Conservation (phyloP, 2,329 filamentous ascomycete species). For the Beauveria sp. region DNA sequence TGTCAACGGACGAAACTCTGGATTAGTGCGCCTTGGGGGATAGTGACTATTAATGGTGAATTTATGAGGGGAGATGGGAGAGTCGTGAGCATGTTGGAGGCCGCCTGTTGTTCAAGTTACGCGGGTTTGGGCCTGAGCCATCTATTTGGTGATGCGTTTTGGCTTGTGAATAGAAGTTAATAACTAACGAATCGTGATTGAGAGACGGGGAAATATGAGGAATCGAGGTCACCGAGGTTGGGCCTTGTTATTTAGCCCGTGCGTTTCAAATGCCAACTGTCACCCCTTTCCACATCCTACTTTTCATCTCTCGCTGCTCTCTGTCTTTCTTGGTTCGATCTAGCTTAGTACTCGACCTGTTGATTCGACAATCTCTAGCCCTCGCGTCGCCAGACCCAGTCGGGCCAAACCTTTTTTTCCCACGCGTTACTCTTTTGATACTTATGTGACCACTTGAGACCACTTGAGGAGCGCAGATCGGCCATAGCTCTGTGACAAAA, state of each 20-base stretch:
- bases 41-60: too few relatives aligned
- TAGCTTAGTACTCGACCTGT: not conserved
- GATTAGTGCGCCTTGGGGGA: too few relatives aligned
- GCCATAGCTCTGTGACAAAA: not conserved
- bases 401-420: not conserved
- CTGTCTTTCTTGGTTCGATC: not conserved
- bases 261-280: not conserved
- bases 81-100: not conserved
- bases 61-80: not conserved
- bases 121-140: not conserved
- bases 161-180: not conserved
- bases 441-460: too few relatives aligned
- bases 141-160: not conserved
- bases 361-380: not conserved
- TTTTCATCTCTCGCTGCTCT: not conserved
- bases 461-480: not conserved
- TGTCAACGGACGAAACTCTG: too few relatives aligned
- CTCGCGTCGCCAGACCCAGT: not conserved
- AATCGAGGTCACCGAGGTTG: not conserved
- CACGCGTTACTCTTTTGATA: not conserved
- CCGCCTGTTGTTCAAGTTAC: not conserved
- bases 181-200: not conserved
- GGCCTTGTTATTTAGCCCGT: not conserved
- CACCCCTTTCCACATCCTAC: too few relatives aligned
- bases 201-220: not conserved